These are phyloP conservation scores for Besnoitia besnoiti DNA, from an alignment of 169 alveolate species.

Conservation along the genomic window DNA sequence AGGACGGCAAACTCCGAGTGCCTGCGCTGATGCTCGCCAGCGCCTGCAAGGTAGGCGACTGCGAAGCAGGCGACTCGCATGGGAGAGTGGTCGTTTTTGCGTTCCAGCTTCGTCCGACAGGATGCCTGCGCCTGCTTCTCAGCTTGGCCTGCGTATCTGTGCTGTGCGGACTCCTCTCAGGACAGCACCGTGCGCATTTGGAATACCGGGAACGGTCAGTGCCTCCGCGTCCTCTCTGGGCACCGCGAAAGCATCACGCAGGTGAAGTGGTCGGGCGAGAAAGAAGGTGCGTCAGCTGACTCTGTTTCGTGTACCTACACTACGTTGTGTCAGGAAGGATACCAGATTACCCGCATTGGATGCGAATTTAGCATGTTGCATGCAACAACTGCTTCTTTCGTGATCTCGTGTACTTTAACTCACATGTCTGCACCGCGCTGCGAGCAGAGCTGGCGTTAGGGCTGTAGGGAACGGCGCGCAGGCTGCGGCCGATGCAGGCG, in stretches of 20 bases:
- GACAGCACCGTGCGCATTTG: conserved; percentile 93
- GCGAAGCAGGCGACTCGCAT: background rate
- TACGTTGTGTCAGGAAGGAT: background rate
- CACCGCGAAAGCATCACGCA: conserved; percentile 94
- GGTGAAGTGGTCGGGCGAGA: conserved; percentile 94
- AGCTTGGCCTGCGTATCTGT: background rate
- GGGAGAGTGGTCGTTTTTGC: background rate
- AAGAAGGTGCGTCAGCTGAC: conserved; percentile 33
- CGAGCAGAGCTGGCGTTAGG: too few species aligned
- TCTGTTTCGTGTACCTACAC: background rate
- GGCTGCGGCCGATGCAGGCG: too few species aligned
- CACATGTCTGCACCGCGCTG: too few species aligned
- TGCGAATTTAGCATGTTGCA: too few species aligned
- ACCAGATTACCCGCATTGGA: too few species aligned
- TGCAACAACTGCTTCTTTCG: too few species aligned
- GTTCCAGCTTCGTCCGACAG: too few species aligned
- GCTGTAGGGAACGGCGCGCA: too few species aligned
- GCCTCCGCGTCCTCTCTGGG: conserved; percentile 86
- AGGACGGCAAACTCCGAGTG: background rate
- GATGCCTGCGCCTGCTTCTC: too few species aligned
- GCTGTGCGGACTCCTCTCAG: background rate
- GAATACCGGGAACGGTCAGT: conserved; percentile 84
- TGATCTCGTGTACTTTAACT: too few species aligned
- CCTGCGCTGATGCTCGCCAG: conserved; percentile 38
- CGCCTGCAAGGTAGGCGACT: conserved; percentile 37